Evolutionary conservation across 805 yeast species (phyloP).

Genomic region (Monosporozyma servazzii): DNA sequence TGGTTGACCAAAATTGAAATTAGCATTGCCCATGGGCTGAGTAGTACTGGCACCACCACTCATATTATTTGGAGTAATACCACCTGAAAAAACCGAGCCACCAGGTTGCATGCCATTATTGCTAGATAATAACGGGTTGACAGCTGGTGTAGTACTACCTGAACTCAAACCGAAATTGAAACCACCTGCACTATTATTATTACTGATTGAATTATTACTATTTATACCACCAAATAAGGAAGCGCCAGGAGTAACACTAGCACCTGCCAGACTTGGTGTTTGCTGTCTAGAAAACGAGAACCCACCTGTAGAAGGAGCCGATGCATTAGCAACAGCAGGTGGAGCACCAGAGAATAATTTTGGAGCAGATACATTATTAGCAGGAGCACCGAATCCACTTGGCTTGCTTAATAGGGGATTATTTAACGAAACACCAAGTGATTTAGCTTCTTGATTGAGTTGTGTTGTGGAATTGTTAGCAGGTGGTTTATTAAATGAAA

Average conservation of each 20-base stretch:
- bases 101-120: conserved; percentile 1
- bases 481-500: conserved; percentile 1
- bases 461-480: neutral
- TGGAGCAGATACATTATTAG: conserved; percentile 1
- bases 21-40: neutral
- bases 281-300: conserved; percentile 4
- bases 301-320: conserved; percentile 1
- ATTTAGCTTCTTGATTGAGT: neutral
- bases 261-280: neutral
- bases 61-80: neutral
- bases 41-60: neutral
- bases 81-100: conserved; percentile 8
- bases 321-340: conserved; percentile 2
- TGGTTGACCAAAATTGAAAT: conserved; percentile 1
- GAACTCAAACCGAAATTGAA: neutral
- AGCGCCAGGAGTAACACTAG: neutral
- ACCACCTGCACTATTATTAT: neutral
- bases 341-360: conserved; percentile 4
- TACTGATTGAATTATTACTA: neutral
- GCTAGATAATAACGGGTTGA: conserved; percentile 2
- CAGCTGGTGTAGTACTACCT: neutral
- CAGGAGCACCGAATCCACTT: neutral
- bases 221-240: conserved; percentile 6
- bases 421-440: conserved; percentile 4
- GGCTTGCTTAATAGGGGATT: conserved; percentile 4